Percentiles rank a stretch among this genome's conserved stretches.
Conservation (phyloP, 1,139 yeast species). For the Blastobotrys persicus region DNA sequence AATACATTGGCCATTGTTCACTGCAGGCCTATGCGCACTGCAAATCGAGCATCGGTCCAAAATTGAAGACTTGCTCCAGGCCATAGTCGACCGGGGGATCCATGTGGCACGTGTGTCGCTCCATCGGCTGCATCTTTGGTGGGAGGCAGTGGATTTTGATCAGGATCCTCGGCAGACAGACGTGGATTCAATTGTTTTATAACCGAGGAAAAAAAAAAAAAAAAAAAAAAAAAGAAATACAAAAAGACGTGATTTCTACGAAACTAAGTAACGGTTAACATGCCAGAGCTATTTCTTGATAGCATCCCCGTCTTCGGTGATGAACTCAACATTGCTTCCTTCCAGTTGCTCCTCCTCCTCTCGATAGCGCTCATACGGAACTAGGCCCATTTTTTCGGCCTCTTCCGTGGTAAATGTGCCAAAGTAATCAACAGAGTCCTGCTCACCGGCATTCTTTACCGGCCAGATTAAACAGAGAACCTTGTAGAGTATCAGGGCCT, state of each 20-base stretch:
- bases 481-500: constrained; percentile 42
- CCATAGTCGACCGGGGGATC: constrained; percentile 20
- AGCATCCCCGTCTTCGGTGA: background rate
- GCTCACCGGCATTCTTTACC: constrained; percentile 33
- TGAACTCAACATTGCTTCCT: background rate
- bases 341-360: background rate
- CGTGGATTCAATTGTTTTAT: constrained; percentile 24
- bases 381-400: constrained; percentile 7
- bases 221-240: no score
- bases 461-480: constrained; percentile 41
- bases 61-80: constrained; percentile 19
- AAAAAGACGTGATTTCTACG: no score
- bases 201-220: no score
- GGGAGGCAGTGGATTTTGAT: constrained; percentile 21
- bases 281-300: background rate
- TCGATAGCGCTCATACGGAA: constrained; percentile 1
- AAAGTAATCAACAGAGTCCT: constrained; percentile 42
- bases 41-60: constrained; percentile 24
- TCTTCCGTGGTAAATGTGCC: constrained; percentile 19
- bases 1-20: constrained; percentile 23
- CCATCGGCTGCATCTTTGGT: constrained; percentile 21
- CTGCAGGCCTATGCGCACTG: constrained; percentile 24
- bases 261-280: background rate
- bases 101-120: constrained; percentile 25
- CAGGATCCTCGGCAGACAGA: constrained; percentile 15